These are phyloP conservation scores for Sordariomycetes sp. DNA, from an alignment of 2,329 filamentous ascomycete species.

Conservation along the genomic window DNA sequence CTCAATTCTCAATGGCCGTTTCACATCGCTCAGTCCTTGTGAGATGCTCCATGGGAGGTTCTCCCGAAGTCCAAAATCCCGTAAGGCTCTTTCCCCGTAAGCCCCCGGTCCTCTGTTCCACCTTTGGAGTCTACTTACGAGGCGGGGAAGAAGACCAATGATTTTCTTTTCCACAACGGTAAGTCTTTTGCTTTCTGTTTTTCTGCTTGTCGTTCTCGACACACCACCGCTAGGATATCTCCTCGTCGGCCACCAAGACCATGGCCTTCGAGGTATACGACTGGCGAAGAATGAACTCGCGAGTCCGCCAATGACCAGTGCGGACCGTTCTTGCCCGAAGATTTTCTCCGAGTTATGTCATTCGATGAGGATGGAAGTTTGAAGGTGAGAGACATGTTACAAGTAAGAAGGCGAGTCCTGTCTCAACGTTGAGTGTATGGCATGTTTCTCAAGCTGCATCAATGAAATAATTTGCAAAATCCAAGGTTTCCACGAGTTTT, in stretches of 20 bases:
- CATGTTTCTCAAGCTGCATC: no score
- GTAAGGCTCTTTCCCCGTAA: neutral
- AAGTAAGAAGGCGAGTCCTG: neutral
- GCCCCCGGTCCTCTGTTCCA: neutral
- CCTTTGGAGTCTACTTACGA: neutral
- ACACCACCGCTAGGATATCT: conserved; percentile 69
- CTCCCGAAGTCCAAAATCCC: conserved; percentile 43
- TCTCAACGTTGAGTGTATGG: neutral
- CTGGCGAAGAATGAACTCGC: conserved; percentile 64
- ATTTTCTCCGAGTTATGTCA: conserved; percentile 53
- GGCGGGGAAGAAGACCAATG: neutral
- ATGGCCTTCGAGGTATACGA: conserved; percentile 89
- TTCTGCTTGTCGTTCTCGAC: neutral
- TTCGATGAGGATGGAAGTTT: conserved; percentile 63
- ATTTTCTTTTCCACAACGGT: neutral
- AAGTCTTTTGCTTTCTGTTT: neutral
- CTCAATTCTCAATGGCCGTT: conserved; percentile 54
- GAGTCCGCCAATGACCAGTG: conserved; percentile 31
- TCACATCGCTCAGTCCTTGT: conserved; percentile 43
- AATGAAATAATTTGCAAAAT: no score
- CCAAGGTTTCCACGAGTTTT: no score
- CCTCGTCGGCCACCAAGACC: conserved; percentile 56
- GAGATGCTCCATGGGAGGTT: conserved; percentile 67
- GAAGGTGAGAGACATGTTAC: conserved; percentile 64
- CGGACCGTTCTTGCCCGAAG: conserved; percentile 61